These are phyloP conservation scores for Mortierella sp. DNA, from an alignment of 371 early-diverging fungal genomes.

Conservation along the genomic window DNA sequence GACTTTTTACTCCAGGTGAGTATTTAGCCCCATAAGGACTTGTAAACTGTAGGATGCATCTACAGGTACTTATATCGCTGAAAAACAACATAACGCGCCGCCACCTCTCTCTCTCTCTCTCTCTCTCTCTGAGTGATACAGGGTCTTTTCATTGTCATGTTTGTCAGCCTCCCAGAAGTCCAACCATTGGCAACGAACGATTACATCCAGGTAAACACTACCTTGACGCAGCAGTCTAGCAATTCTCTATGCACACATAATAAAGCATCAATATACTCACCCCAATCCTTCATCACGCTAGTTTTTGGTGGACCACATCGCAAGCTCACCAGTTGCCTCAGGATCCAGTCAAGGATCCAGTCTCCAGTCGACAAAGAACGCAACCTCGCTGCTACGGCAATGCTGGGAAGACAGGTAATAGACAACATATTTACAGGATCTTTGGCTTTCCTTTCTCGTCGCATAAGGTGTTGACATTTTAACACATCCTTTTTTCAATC, in stretches of 20 bases:
- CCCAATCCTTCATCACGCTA: not conserved
- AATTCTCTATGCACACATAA: not conserved
- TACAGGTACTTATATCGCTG: too few relatives aligned
- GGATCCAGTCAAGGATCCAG: not conserved
- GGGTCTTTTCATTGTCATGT: constrained; percentile 40
- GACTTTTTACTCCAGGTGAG: constrained; percentile 39
- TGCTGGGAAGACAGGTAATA: constrained; percentile 45
- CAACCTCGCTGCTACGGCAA: constrained; percentile 29
- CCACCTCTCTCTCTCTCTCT: not conserved
- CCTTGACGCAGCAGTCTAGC: not conserved
- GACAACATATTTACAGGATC: not conserved
- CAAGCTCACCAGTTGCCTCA: constrained; percentile 25
- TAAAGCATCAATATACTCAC: not conserved
- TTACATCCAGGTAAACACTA: constrained; percentile 40
- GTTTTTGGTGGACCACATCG: constrained; percentile 49
- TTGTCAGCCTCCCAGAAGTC: constrained; percentile 23
- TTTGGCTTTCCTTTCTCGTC: not conserved
- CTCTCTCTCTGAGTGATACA: not conserved
- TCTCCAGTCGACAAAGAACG: constrained; percentile 18
- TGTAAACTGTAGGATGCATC: too few relatives aligned
- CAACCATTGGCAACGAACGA: constrained; percentile 27
- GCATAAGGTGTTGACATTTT: not conserved
- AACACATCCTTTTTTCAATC: not conserved
- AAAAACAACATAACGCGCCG: not conserved
- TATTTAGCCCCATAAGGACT: not conserved